A percentile compares a stretch with the other conserved stretches of the same genome.
Evolutionary conservation across 78 protist genomes (phyloP).

Genomic region (slime mould (Dictyostelium discoideum)): DNA sequence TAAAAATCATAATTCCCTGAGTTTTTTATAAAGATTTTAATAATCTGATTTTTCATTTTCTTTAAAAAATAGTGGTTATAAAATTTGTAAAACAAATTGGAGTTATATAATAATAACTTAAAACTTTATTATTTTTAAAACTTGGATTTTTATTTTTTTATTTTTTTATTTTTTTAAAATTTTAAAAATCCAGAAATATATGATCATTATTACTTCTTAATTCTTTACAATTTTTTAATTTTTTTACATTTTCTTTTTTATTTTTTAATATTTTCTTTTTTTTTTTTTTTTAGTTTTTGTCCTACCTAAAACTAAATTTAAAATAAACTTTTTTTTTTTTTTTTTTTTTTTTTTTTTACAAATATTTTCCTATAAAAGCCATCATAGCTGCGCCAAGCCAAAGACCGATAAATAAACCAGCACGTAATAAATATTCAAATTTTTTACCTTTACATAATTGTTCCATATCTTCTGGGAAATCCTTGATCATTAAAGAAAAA

Average conservation of each 20-base stretch:
- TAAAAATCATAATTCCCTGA: background rate
- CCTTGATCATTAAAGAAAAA: slow-evolving; percentile 14
- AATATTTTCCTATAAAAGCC: slow-evolving; percentile 39
- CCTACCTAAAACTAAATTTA: background rate
- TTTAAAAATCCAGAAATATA: too few species aligned
- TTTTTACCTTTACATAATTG: slow-evolving; percentile 18
- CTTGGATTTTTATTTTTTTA: too few species aligned
- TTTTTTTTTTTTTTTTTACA: background rate
- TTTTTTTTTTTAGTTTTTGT: background rate
- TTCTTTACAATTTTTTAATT: too few species aligned
- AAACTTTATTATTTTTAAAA: too few species aligned
- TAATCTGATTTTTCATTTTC: background rate
- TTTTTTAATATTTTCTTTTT: too few species aligned
- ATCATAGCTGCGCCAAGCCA: slow-evolving; percentile 31
- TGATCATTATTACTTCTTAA: too few species aligned
- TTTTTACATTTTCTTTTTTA: too few species aligned
- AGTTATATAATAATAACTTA: too few species aligned
- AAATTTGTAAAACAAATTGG: background rate
- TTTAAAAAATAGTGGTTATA: background rate
- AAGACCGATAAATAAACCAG: slow-evolving; percentile 40
- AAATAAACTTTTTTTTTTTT: background rate
- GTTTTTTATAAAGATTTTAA: background rate
- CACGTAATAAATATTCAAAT: background rate
- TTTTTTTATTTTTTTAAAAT: too few species aligned
- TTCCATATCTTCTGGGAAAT: slow-evolving; percentile 49